These are phyloP conservation scores for Plenodomus tracheiphilus DNA, from an alignment of 2,329 filamentous ascomycete genomes.

Conservation along the genomic window DNA sequence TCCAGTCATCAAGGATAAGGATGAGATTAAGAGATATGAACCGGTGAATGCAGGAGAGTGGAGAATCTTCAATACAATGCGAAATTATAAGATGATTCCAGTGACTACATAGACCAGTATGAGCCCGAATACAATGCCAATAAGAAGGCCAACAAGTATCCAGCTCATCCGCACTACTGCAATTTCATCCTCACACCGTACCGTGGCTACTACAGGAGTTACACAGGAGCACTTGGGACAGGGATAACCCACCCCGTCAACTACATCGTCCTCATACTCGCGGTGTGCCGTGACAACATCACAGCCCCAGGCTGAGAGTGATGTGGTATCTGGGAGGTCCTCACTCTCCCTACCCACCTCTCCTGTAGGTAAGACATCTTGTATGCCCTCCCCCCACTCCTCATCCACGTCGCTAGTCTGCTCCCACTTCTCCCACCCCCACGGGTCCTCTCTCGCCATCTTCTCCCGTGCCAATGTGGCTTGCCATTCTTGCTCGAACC, in stretches of 20 bases:
- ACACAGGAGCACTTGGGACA: too few relatives aligned
- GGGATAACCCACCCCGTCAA: too few relatives aligned
- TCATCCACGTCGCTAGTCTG: not conserved
- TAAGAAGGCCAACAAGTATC: too few relatives aligned
- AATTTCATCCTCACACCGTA: too few relatives aligned
- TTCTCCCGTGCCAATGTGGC: not conserved
- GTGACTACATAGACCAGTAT: not conserved
- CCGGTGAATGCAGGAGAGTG: conserved; percentile 43
- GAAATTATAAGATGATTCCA: conserved; percentile 21
- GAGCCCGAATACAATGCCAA: not conserved
- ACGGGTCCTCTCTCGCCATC: not conserved
- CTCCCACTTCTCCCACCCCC: not conserved
- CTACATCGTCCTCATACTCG: too few relatives aligned
- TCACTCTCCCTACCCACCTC: too few relatives aligned
- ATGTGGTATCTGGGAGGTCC: too few relatives aligned
- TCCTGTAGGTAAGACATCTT: too few relatives aligned
- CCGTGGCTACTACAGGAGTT: too few relatives aligned
- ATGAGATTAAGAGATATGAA: conserved; percentile 43
- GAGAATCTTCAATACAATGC: conserved; percentile 38
- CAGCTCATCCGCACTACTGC: too few relatives aligned
- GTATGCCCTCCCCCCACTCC: not conserved
- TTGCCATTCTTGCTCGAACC: not conserved
- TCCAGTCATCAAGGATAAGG: conserved; percentile 37
- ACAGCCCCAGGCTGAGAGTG: too few relatives aligned
- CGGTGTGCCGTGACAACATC: too few relatives aligned